Conservation (phyloP, 495 filamentous ascomycete species). For the Umbilicaria muhlenbergii region DNA sequence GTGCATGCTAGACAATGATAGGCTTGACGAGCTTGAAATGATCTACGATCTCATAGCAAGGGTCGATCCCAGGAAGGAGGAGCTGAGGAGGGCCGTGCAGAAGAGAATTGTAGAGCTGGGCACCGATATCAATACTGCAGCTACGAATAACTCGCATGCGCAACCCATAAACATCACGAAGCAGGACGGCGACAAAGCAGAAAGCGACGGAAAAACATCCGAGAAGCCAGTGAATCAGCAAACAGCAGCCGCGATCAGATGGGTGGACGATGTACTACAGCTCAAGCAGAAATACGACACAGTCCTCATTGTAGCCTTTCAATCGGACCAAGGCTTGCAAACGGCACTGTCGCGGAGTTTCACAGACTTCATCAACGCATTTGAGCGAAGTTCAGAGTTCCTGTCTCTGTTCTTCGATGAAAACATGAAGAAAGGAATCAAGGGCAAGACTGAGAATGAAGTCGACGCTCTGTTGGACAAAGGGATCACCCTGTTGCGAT, state of each 20-base stretch:
- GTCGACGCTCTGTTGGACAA: slow-evolving; percentile 82
- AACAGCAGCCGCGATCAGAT: slow-evolving; percentile 76
- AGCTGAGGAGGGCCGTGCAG: slow-evolving; percentile 54
- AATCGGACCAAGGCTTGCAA: slow-evolving; percentile 60
- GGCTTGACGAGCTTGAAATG: slow-evolving; percentile 54
- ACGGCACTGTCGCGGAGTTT: slow-evolving; percentile 73
- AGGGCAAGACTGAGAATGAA: slow-evolving; percentile 80
- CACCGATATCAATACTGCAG: slow-evolving; percentile 58
- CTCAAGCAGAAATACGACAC: slow-evolving; percentile 84
- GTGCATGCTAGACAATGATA: slow-evolving; percentile 85
- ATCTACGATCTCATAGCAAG: slow-evolving; percentile 64
- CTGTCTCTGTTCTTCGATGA: slow-evolving; percentile 96
- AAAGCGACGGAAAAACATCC: slow-evolving; percentile 21
- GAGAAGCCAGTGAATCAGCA: slow-evolving; percentile 39
- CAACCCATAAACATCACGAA: slow-evolving; percentile 16
- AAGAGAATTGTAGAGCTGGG: slow-evolving; percentile 67
- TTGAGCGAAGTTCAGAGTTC: slow-evolving; percentile 69
- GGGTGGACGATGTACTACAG: slow-evolving; percentile 79
- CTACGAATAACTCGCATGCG: slow-evolving; percentile 29
- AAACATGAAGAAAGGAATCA: slow-evolving; percentile 85
- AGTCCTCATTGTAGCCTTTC: slow-evolving; percentile 55
- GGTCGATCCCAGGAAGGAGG: slow-evolving; percentile 59
- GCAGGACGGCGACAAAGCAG: slow-evolving; percentile 18
- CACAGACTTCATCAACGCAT: slow-evolving; percentile 78
- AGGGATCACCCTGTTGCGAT: slow-evolving; percentile 72